Percentiles rank a stretch among this genome's conserved stretches.
phyloP scores from a whole-genome alignment of 768 basidiomycete species.

The Psilocybe tampanensis region DNA sequence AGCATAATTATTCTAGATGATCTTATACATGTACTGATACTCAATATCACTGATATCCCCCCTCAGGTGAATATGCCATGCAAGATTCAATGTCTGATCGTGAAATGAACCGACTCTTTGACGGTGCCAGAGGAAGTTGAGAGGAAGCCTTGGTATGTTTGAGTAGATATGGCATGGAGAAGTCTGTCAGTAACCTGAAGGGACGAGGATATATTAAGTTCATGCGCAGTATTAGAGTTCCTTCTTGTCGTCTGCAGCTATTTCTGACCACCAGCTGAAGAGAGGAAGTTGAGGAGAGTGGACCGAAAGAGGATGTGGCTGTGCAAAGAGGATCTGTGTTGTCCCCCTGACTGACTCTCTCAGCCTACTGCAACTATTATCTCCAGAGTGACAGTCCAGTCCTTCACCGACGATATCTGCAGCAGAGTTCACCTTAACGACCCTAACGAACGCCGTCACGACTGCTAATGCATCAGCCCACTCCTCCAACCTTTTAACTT shows the following conservation, averaged over 20 bases:
- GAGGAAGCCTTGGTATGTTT: no score
- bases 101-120: no score
- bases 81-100: no score
- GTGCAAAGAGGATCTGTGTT: slow-evolving; percentile 6
- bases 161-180: no score
- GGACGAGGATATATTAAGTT: neutral
- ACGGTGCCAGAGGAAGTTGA: no score
- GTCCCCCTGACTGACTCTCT: slow-evolving; percentile 1
- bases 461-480: slow-evolving; percentile 17
- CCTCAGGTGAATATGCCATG: no score
- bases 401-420: slow-evolving; percentile 16
- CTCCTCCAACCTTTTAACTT: neutral
- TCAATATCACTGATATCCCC: no score
- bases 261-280: neutral
- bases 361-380: no score
- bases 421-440: slow-evolving; percentile 21
- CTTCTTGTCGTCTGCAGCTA: neutral
- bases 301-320: slow-evolving; percentile 20
- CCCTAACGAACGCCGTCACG: slow-evolving; percentile 19
- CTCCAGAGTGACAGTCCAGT: no score
- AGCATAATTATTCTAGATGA: neutral
- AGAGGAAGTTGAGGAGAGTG: slow-evolving; percentile 2
- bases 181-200: no score
- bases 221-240: neutral
- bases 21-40: no score